phyloP scores from a whole-genome alignment of 2,329 filamentous ascomycete species.

The Pseudofabraea citricarpa region DNA sequence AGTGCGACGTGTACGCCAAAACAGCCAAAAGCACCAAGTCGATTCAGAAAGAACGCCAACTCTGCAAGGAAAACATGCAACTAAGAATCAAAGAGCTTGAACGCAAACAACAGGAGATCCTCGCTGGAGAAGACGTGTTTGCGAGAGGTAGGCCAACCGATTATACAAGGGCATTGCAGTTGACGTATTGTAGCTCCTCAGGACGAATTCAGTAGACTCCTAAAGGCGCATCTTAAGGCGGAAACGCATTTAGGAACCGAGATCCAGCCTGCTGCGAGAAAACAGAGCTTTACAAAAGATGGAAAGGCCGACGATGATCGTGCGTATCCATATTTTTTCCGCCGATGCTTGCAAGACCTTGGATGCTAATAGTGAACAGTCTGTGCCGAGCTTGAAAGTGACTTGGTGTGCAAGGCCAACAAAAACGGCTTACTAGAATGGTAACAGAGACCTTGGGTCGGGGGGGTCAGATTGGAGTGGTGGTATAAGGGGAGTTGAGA shows the following conservation, averaged over 20 bases:
- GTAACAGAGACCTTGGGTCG: no score
- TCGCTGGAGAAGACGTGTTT: background rate
- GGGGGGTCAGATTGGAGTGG: no score
- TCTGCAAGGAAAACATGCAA: background rate
- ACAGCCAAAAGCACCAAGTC: background rate
- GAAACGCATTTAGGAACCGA: constrained; percentile 13
- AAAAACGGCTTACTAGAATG: background rate
- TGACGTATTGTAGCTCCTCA: background rate
- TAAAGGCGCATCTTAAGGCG: constrained; percentile 14
- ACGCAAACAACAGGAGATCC: background rate
- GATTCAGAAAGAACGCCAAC: background rate
- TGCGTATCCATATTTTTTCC: no score
- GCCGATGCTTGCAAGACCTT: background rate
- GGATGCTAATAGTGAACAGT: constrained; percentile 3
- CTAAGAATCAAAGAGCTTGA: constrained; percentile 3
- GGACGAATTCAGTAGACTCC: constrained; percentile 6
- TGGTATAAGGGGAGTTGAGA: no score
- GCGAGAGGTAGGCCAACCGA: background rate
- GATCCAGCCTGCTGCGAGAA: constrained; percentile 19
- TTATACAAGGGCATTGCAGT: background rate
- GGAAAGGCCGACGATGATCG: constrained; percentile 23
- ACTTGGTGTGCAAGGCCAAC: constrained; percentile 5
- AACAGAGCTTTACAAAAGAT: constrained; percentile 12
- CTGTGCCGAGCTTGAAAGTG: constrained; percentile 2
- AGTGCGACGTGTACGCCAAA: constrained; percentile 7